phyloP scores from a whole-genome alignment of 805 yeast genomes.

The Brettanomyces custersianus region DNA sequence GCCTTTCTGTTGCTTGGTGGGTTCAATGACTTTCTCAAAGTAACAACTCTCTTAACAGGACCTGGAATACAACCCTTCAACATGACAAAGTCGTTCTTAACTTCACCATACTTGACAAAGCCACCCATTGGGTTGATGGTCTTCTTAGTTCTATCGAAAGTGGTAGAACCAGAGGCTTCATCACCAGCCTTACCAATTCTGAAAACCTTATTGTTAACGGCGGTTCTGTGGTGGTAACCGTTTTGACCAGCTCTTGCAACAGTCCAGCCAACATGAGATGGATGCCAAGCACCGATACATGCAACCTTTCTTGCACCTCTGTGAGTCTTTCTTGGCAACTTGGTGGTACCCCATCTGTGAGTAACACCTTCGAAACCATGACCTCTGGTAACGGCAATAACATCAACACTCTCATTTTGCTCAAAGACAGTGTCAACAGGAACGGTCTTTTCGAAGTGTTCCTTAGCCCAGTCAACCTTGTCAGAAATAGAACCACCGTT shows the following conservation, averaged over 20 bases:
- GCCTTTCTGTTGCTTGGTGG: constrained; percentile 98
- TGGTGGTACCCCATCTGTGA: constrained; percentile 99
- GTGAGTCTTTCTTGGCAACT: constrained; percentile 99
- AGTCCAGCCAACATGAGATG: constrained; percentile 98
- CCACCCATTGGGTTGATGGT: constrained; percentile 99
- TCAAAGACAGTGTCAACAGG: constrained; percentile 93
- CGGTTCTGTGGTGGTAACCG: constrained; percentile 99
- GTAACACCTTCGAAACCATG: constrained; percentile 99
- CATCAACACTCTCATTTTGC: constrained; percentile 98
- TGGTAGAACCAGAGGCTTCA: constrained; percentile 91
- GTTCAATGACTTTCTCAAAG: constrained; percentile 97
- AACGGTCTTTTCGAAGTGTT: constrained; percentile 98
- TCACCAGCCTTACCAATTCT: constrained; percentile 96
- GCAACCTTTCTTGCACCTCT: constrained; percentile 99
- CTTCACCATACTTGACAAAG: constrained; percentile 98
- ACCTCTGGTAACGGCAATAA: constrained; percentile 99
- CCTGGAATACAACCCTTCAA: constrained; percentile 99
- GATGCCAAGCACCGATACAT: constrained; percentile 99
- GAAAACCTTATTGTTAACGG: constrained; percentile 99
- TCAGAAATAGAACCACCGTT: constrained; percentile 98
- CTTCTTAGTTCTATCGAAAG: constrained; percentile 99
- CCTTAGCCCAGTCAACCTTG: constrained; percentile 97
- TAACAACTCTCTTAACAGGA: constrained; percentile 98
- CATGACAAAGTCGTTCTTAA: constrained; percentile 95
- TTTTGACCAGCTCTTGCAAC: constrained; percentile 99